Percentiles rank a stretch among this genome's conserved stretches.
Conservation (phyloP, 345 rosid species). For the Citrus medica region DNA sequence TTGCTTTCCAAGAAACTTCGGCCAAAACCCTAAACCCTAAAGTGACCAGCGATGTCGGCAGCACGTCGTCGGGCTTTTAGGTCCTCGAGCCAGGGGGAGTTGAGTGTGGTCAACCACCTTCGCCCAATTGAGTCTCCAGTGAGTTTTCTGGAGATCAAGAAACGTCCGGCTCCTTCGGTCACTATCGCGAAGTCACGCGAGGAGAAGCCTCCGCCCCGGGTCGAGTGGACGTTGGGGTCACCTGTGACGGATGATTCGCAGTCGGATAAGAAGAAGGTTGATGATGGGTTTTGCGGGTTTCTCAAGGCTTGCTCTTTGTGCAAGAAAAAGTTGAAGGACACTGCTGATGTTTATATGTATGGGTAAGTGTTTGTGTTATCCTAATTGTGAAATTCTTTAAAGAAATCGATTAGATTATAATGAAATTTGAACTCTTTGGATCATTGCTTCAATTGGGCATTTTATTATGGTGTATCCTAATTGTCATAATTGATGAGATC, state of each 20-base stretch:
- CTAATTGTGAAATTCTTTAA: not conserved
- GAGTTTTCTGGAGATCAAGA: constrained; percentile 6
- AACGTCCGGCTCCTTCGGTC: not conserved
- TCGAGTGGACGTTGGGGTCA: constrained; percentile 10
- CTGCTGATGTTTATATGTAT: constrained; percentile 21
- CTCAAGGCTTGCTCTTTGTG: constrained; percentile 24
- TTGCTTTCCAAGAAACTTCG: not conserved
- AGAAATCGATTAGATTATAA: not conserved
- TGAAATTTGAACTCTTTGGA: not conserved
- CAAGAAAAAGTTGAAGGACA: constrained; percentile 18
- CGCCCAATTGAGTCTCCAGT: constrained; percentile 3
- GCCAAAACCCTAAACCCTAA: not conserved
- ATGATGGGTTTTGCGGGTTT: constrained; percentile 25
- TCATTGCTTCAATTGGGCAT: not conserved
- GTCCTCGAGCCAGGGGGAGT: constrained; percentile 29
- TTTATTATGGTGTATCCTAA: not conserved
- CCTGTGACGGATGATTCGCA: not conserved
- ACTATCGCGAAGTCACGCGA: not conserved
- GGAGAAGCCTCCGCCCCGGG: not conserved
- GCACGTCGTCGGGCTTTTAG: constrained; percentile 1
- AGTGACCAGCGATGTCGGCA: constrained; percentile 5
- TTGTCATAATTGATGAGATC: not conserved
- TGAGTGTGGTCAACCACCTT: constrained; percentile 9
- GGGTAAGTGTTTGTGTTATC: constrained; percentile 5
- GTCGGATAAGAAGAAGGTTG: constrained; percentile 9